phyloP scores from a whole-genome alignment of 768 basidiomycete genomes.

The Tricholoma sp. region DNA sequence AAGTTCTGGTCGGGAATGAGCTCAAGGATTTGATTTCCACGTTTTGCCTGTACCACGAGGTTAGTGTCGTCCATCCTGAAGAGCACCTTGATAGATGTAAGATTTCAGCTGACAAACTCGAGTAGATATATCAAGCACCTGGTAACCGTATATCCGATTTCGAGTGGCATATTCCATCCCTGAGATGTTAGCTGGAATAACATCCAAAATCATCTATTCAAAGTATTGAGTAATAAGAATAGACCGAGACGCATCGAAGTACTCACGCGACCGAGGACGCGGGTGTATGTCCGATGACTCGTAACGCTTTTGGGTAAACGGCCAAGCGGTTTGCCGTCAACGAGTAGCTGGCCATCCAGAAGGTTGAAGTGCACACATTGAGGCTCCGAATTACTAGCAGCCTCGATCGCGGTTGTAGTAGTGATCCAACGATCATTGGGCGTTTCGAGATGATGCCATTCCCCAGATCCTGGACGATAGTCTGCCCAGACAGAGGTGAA shows the following conservation, averaged over 20 bases:
- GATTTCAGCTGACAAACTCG: constrained; percentile 1
- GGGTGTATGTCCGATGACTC: constrained; percentile 25
- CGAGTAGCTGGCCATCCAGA: constrained; percentile 33
- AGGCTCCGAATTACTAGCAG: constrained; percentile 14
- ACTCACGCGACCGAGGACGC: constrained; percentile 32
- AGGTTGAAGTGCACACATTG: constrained; percentile 33
- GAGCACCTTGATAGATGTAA: constrained; percentile 21
- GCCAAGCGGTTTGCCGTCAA: constrained; percentile 35
- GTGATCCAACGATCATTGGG: constrained; percentile 20
- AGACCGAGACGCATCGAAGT: too few relatives aligned
- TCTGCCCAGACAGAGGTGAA: constrained; percentile 26
- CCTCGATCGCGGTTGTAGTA: constrained; percentile 11
- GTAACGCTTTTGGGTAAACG: constrained; percentile 30
- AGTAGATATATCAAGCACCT: not conserved
- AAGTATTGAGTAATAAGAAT: too few relatives aligned
- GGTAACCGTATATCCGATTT: not conserved
- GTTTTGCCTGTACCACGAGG: constrained; percentile 27
- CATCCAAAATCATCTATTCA: constrained; percentile 25
- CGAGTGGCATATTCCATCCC: constrained; percentile 32
- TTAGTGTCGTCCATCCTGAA: constrained; percentile 18
- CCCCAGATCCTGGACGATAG: constrained; percentile 18
- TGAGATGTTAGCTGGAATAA: constrained; percentile 26
- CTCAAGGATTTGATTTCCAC: constrained; percentile 19
- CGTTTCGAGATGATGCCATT: constrained; percentile 6
- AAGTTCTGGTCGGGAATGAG: constrained; percentile 27